A percentile compares a stretch with the other conserved stretches of the same genome.
phyloP scores from a whole-genome alignment of 176 grass and related monocot species.

The Paspalum vaginatum region DNA sequence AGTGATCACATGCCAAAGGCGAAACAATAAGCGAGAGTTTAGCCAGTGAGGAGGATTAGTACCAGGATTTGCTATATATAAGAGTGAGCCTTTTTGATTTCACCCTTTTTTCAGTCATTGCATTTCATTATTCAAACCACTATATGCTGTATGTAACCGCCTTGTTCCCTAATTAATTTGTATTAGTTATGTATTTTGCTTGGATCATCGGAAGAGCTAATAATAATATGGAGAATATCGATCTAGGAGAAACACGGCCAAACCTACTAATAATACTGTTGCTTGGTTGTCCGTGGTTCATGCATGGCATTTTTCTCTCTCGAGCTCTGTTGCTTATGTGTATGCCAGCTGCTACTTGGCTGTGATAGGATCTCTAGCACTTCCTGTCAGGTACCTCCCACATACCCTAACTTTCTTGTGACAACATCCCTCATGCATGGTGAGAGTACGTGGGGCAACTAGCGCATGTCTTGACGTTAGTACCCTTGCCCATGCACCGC shows the following conservation, averaged over 20 bases:
- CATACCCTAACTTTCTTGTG: neutral
- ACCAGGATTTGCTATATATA: constrained; percentile 28
- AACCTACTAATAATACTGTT: neutral
- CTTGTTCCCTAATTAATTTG: constrained; percentile 9
- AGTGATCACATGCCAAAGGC: constrained; percentile 37
- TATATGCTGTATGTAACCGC: constrained; percentile 18
- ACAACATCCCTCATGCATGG: constrained; percentile 44
- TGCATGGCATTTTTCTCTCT: constrained; percentile 10
- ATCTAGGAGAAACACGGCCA: neutral
- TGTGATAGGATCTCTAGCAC: neutral
- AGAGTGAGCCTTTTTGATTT: constrained; percentile 31
- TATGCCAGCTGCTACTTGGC: constrained; percentile 17
- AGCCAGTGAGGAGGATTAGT: constrained; percentile 24
- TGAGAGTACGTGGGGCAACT: neutral
- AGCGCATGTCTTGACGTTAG: constrained; percentile 35
- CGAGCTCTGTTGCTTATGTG: neutral
- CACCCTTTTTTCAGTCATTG: neutral
- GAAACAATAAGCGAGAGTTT: constrained; percentile 35
- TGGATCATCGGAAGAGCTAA: constrained; percentile 30
- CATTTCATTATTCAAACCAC: constrained; percentile 25
- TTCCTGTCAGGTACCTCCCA: constrained; percentile 20
- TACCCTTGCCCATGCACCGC: neutral
- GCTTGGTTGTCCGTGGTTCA: neutral
- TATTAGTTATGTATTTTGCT: neutral
- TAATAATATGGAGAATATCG: constrained; percentile 21